Conservation (phyloP, 208 protist species). For the Phytomonas francai region DNA sequence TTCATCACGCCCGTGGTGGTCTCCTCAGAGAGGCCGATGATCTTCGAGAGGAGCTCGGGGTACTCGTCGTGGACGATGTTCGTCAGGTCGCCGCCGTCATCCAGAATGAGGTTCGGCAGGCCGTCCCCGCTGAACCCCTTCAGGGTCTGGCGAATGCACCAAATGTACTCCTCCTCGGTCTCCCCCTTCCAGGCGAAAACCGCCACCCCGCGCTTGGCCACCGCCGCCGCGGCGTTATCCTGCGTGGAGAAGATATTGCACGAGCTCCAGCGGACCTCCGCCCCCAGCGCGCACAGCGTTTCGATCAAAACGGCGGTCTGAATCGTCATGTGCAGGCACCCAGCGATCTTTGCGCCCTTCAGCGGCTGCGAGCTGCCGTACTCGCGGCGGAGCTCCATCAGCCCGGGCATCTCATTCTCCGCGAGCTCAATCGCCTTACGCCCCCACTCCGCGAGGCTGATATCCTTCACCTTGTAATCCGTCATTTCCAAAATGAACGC, state of each 20-base stretch:
- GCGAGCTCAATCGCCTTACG: conserved; percentile 97
- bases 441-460: conserved; percentile 95
- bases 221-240: conserved; percentile 80
- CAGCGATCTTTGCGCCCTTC: conserved; percentile 95
- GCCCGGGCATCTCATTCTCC: conserved; percentile 99
- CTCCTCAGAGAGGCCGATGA: conserved; percentile 98
- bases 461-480: conserved; percentile 96
- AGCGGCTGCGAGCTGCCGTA: conserved; percentile 91
- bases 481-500: conserved; percentile 30
- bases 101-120: conserved; percentile 97
- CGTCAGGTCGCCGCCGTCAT: conserved; percentile 99
- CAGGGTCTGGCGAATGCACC: conserved; percentile 95
- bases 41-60: conserved; percentile 87
- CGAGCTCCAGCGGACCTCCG: conserved; percentile 95
- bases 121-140: conserved; percentile 84
- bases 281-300: conserved; percentile 96
- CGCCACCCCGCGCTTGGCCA: conserved; percentile 88
- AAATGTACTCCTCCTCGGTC: conserved; percentile 99
- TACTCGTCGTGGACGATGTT: conserved; percentile 94
- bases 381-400: conserved; percentile 95
- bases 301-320: conserved; percentile 99
- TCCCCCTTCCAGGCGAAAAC: conserved; percentile 99
- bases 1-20: conserved; percentile 99
- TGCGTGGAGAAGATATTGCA: conserved; percentile 99
- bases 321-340: conserved; percentile 99